Conservation (phyloP, 2,329 filamentous ascomycete species). For the Colletotrichum theobromicola region DNA sequence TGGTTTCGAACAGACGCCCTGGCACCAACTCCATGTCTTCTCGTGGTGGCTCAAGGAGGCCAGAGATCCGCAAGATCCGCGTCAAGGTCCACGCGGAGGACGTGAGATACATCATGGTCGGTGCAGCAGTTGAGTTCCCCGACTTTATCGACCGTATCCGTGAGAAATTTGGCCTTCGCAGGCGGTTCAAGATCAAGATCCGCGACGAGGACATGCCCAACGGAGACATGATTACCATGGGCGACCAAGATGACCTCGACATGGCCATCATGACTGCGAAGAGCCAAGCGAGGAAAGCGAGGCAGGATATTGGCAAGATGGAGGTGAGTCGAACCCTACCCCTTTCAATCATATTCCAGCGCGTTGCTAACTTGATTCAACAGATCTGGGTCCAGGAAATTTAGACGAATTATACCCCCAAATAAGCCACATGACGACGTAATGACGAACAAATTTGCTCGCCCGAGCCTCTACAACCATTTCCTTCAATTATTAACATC, state of each 20-base stretch:
- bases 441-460: slow-evolving; percentile 34
- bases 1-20: slow-evolving; percentile 64
- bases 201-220: slow-evolving; percentile 77
- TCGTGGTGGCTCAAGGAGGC: slow-evolving; percentile 62
- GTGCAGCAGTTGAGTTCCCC: slow-evolving; percentile 72
- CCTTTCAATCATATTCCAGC: neutral
- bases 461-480: slow-evolving; percentile 4
- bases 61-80: slow-evolving; percentile 78
- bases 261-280: slow-evolving; percentile 79
- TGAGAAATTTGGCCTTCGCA: slow-evolving; percentile 82
- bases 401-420: slow-evolving; percentile 37
- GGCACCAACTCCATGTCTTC: slow-evolving; percentile 50
- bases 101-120: slow-evolving; percentile 90
- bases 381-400: slow-evolving; percentile 56
- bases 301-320: slow-evolving; percentile 87
- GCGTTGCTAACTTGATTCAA: slow-evolving; percentile 26
- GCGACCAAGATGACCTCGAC: slow-evolving; percentile 94
- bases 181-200: slow-evolving; percentile 88
- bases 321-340: slow-evolving; percentile 70
- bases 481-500: slow-evolving; percentile 6
- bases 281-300: slow-evolving; percentile 72
- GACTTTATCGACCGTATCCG: slow-evolving; percentile 81
- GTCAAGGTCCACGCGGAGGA: slow-evolving; percentile 94
- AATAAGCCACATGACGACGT: slow-evolving; percentile 27
- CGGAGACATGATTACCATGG: slow-evolving; percentile 95